A percentile compares a stretch with the other conserved stretches of the same genome.
Conservation (phyloP, 495 filamentous ascomycete genomes). For the Daldinia vernicosa region DNA sequence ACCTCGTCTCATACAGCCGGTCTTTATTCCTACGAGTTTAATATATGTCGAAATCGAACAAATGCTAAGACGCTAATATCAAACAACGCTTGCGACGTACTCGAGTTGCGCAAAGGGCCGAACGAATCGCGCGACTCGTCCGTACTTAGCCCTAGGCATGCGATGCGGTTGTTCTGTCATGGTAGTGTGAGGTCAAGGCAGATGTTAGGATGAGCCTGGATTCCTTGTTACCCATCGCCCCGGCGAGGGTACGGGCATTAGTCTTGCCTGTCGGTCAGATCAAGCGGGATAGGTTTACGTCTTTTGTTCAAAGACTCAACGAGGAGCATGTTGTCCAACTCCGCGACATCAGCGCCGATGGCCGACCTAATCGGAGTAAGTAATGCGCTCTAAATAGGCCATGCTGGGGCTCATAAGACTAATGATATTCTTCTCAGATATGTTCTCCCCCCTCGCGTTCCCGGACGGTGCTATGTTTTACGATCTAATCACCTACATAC, state of each 20-base stretch:
- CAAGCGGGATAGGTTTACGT: slow-evolving; percentile 78
- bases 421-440: slow-evolving; percentile 64
- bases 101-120: slow-evolving; percentile 15
- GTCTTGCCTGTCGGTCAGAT: slow-evolving; percentile 87
- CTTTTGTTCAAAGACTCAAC: slow-evolving; percentile 80
- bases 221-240: slow-evolving; percentile 84
- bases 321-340: slow-evolving; percentile 85
- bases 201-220: slow-evolving; percentile 81
- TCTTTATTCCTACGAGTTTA: neutral
- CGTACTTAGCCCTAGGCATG: slow-evolving; percentile 36
- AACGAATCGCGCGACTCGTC: slow-evolving; percentile 24
- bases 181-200: slow-evolving; percentile 37
- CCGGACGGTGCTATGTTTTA: slow-evolving; percentile 89
- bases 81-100: slow-evolving; percentile 31
- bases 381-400: neutral
- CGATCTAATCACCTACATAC: slow-evolving; percentile 82
- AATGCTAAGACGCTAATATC: slow-evolving; percentile 14
- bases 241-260: slow-evolving; percentile 84
- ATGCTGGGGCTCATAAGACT: slow-evolving; percentile 44
- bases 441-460: slow-evolving; percentile 95
- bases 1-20: neutral
- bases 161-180: slow-evolving; percentile 47
- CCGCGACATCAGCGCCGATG: slow-evolving; percentile 89
- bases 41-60: neutral
- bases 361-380: slow-evolving; percentile 87